A percentile compares a stretch with the other conserved stretches of the same genome.
Conservation (phyloP, 108 stramenopile species). For the Pseudonitzschia multistriata region DNA sequence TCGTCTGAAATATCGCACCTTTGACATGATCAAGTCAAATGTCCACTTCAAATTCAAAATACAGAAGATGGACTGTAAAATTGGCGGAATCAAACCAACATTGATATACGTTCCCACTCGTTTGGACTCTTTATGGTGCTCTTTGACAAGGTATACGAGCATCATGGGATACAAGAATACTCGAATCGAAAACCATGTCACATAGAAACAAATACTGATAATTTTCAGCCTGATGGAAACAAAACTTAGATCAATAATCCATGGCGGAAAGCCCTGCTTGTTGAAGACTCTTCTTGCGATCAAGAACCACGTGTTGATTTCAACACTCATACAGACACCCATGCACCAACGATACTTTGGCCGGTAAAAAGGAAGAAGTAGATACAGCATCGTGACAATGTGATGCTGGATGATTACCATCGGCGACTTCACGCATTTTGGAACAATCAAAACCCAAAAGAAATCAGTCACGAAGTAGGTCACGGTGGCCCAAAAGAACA, state of each 20-base stretch:
- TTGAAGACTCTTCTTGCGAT: conserved; percentile 90
- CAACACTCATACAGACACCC: conserved; percentile 83
- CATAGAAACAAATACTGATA: conserved; percentile 71
- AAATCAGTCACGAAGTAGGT: conserved; percentile 74
- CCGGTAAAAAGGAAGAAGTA: conserved; percentile 59
- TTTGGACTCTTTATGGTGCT: conserved; percentile 30
- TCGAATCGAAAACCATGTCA: conserved; percentile 74
- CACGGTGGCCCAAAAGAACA: conserved; percentile 55
- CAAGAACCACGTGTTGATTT: conserved; percentile 90
- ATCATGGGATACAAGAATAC: conserved; percentile 61
- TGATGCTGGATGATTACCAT: conserved; percentile 80
- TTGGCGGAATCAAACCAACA: conserved; percentile 43
- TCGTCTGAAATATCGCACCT: conserved; percentile 54
- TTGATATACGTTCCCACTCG: conserved; percentile 39
- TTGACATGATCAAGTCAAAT: conserved; percentile 73
- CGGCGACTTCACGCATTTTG: conserved; percentile 69
- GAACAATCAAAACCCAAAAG: conserved; percentile 63
- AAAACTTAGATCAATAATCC: conserved; percentile 73
- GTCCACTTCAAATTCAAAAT: conserved; percentile 86
- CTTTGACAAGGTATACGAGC: conserved; percentile 39
- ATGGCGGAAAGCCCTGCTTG: conserved; percentile 79
- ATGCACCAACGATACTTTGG: conserved; percentile 73
- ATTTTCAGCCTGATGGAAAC: conserved; percentile 79
- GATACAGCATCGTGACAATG: conserved; percentile 69
- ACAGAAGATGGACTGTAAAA: conserved; percentile 66